A percentile compares a stretch with the other conserved stretches of the same genome.
Evolutionary conservation across 345 rosid species (phyloP).

Genomic region (Geranium brycei): DNA sequence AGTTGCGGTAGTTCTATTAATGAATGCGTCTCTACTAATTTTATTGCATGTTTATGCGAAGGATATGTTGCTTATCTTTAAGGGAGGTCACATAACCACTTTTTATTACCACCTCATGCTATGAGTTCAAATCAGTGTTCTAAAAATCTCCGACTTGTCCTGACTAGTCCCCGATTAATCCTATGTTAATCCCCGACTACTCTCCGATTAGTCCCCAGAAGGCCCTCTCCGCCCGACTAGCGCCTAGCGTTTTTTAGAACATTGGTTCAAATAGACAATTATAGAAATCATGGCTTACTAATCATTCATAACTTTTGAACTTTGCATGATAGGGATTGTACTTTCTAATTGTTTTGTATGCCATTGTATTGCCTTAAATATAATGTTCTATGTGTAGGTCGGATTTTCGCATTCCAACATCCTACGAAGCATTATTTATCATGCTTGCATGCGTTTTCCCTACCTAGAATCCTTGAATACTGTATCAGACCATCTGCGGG

Average conservation of each 20-base stretch:
- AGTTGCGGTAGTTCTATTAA: neutral
- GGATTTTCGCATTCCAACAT: constrained; percentile 93
- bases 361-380: neutral
- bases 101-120: too few species aligned
- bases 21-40: neutral
- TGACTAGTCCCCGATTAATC: too few species aligned
- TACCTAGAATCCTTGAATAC: constrained; percentile 32
- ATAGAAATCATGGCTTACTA: neutral
- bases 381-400: constrained; percentile 39
- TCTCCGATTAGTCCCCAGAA: too few species aligned
- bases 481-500: constrained; percentile 26
- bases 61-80: neutral
- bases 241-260: too few species aligned
- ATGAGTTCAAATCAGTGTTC: too few species aligned
- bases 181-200: too few species aligned
- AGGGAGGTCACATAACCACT: neutral
- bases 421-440: constrained; percentile 59
- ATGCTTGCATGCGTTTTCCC: constrained; percentile 70
- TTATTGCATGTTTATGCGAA: neutral
- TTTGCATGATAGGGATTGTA: neutral
- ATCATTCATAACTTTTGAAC: neutral
- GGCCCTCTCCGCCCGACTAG: too few species aligned
- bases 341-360: neutral
- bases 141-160: too few species aligned
- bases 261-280: neutral